Evolutionary conservation across 257 asterid species (phyloP).

Genomic region (Schizonepeta tenuifolia): DNA sequence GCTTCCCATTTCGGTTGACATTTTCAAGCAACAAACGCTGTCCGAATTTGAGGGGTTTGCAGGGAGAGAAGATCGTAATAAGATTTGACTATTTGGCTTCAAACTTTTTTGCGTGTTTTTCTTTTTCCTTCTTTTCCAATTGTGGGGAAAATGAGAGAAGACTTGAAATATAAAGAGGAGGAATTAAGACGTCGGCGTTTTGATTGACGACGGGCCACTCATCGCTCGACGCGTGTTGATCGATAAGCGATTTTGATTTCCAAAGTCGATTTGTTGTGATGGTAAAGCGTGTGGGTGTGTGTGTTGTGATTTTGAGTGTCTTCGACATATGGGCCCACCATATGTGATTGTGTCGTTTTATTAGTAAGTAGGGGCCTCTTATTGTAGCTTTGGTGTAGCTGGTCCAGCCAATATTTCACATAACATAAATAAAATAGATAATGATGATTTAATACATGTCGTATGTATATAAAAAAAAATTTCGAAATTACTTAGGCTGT

Average conservation of each 20-base stretch:
- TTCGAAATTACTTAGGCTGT: too few relatives aligned
- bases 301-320: conserved; percentile 38
- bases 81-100: background rate
- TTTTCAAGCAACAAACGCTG: background rate
- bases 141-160: conserved; percentile 10
- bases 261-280: conserved; percentile 36
- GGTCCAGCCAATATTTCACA: background rate
- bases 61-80: background rate
- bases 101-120: conserved; percentile 4
- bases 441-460: too few relatives aligned
- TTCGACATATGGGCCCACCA: conserved; percentile 35
- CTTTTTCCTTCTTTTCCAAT: background rate
- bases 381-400: background rate
- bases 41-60: background rate
- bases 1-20: conserved; percentile 29
- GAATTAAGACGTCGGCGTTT: background rate
- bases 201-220: conserved; percentile 24
- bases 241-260: conserved; percentile 37
- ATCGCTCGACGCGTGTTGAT: conserved; percentile 31
- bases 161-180: conserved; percentile 32
- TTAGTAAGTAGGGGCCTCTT: background rate
- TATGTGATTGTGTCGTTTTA: conserved; percentile 26
- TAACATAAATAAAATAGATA: too few relatives aligned
- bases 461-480: too few relatives aligned
- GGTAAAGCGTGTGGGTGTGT: conserved; percentile 44